Evolutionary conservation across 306 rosid genomes (phyloP).

Genomic region (Acacia acuminata): DNA sequence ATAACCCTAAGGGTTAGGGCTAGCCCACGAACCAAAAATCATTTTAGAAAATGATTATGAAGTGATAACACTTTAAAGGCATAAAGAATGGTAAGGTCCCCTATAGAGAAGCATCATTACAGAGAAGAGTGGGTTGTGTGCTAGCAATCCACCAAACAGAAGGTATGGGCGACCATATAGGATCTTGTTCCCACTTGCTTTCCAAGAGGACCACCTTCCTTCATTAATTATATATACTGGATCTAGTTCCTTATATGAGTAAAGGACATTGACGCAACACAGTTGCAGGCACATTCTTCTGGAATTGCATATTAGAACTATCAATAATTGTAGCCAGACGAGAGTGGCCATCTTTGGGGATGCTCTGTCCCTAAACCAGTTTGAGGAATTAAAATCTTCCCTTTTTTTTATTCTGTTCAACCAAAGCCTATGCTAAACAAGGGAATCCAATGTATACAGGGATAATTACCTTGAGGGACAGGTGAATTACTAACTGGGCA

Average conservation of each 20-base stretch:
- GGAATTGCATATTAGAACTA: neutral
- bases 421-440: too few relatives aligned
- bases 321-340: neutral
- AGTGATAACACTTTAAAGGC: neutral
- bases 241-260: neutral
- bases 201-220: slow-evolving; percentile 4
- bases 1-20: too few relatives aligned
- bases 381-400: neutral
- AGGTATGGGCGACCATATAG: neutral
- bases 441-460: too few relatives aligned
- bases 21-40: too few relatives aligned
- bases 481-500: too few relatives aligned
- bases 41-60: too few relatives aligned
- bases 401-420: neutral
- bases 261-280: neutral
- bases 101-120: neutral
- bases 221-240: neutral
- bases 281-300: neutral
- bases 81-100: neutral
- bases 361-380: neutral
- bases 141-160: neutral
- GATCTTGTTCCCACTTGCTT: neutral
- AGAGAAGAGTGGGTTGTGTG: neutral
- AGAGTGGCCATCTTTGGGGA: slow-evolving; percentile 1
- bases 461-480: too few relatives aligned